A percentile compares a stretch with the other conserved stretches of the same genome.
Conservation (phyloP, 306 rosid species). For the Albizia julibrissin region DNA sequence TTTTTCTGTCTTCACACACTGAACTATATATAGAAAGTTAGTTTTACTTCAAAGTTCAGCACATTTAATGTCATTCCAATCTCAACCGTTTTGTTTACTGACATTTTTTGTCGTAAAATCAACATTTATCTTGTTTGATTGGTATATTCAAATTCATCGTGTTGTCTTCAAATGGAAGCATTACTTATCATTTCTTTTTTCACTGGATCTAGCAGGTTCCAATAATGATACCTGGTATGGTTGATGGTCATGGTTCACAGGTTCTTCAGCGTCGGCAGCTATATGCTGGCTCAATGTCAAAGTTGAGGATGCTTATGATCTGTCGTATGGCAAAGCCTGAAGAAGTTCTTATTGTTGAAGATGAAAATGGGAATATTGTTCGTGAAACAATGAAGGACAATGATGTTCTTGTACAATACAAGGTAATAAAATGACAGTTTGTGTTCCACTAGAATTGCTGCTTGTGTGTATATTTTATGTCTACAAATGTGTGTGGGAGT, state of each 20-base stretch:
- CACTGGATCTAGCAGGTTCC: slow-evolving; percentile 52
- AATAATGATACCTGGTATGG: slow-evolving; percentile 71
- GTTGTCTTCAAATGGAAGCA: neutral
- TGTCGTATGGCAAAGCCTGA: slow-evolving; percentile 99
- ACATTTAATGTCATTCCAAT: neutral
- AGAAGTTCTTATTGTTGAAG: slow-evolving; percentile 98
- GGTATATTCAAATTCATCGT: neutral
- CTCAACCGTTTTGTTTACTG: neutral
- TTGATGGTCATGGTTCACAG: slow-evolving; percentile 84
- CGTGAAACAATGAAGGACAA: slow-evolving; percentile 99
- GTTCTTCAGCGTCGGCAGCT: slow-evolving; percentile 84
- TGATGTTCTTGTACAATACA: slow-evolving; percentile 97
- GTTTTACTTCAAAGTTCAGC: neutral
- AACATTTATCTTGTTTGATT: neutral
- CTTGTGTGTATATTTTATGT: neutral
- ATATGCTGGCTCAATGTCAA: slow-evolving; percentile 85
- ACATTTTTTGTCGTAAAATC: neutral
- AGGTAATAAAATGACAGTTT: slow-evolving; percentile 51
- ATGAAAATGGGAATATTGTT: slow-evolving; percentile 97
- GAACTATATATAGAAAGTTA: neutral
- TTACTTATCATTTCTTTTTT: slow-evolving; percentile 13
- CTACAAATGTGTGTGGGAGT: neutral
- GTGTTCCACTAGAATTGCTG: slow-evolving; percentile 7
- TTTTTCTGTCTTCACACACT: neutral
- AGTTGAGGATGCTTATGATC: slow-evolving; percentile 96